Evolutionary conservation across 2,329 filamentous ascomycete genomes (phyloP).

Genomic region (Mycosphaerella sp.): DNA sequence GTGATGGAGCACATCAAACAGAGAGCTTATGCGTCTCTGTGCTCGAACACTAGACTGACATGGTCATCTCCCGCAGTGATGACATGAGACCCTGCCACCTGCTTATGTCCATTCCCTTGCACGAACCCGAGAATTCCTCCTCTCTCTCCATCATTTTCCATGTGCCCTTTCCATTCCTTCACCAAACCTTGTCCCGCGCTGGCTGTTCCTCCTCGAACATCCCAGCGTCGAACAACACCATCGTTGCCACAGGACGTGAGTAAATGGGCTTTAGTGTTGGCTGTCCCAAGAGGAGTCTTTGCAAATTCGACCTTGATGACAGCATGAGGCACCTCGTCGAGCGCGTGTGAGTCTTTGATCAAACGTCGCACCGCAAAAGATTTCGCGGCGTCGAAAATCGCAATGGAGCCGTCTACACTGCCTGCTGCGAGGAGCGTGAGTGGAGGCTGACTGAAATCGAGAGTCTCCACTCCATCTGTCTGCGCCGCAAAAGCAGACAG

Average conservation of each 20-base stretch:
- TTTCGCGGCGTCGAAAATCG: slow-evolving; percentile 77
- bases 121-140: slow-evolving; percentile 89
- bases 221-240: slow-evolving; percentile 84
- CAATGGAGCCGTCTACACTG: slow-evolving; percentile 63
- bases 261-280: slow-evolving; percentile 49
- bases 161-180: slow-evolving; percentile 85
- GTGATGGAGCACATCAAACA: background rate
- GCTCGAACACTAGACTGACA: slow-evolving; percentile 56
- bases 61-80: slow-evolving; percentile 89
- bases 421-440: slow-evolving; percentile 56
- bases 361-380: slow-evolving; percentile 80
- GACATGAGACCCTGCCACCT: slow-evolving; percentile 55
- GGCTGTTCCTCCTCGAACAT: slow-evolving; percentile 62
- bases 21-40: background rate
- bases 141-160: slow-evolving; percentile 68
- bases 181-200: slow-evolving; percentile 63
- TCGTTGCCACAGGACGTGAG: slow-evolving; percentile 89
- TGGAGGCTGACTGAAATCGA: slow-evolving; percentile 57
- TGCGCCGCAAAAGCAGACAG: slow-evolving; percentile 79
- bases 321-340: slow-evolving; percentile 50
- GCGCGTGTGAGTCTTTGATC: slow-evolving; percentile 75
- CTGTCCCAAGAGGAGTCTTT: slow-evolving; percentile 35
- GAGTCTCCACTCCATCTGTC: slow-evolving; percentile 69
- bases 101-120: slow-evolving; percentile 53
- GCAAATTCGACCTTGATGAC: slow-evolving; percentile 94